These are phyloP conservation scores for Ogataea minuta DNA, from an alignment of 805 yeast genomes.

Conservation along the genomic window DNA sequence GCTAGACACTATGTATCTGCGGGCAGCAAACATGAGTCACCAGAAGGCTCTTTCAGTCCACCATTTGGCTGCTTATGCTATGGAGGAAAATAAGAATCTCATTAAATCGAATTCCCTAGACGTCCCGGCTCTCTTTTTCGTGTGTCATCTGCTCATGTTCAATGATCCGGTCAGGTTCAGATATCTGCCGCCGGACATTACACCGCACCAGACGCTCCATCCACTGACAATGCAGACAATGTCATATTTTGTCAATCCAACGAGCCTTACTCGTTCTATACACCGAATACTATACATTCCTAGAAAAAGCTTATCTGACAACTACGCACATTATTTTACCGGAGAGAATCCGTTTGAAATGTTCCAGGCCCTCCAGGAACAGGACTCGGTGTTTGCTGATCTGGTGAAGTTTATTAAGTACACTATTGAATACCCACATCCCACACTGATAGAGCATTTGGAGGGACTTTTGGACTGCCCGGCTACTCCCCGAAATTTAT, in stretches of 20 bases:
- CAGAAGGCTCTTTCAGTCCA: constrained; percentile 9
- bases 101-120: constrained; percentile 11
- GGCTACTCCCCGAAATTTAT: constrained; percentile 16
- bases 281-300: constrained; percentile 18
- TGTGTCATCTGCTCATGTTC: constrained; percentile 23
- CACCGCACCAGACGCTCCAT: constrained; percentile 17
- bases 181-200: constrained; percentile 13
- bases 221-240: constrained; percentile 22
- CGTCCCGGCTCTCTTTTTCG: constrained; percentile 15
- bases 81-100: constrained; percentile 2
- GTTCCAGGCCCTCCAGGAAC: constrained; percentile 13
- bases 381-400: constrained; percentile 19
- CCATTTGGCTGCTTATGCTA: constrained; percentile 7
- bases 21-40: constrained; percentile 1
- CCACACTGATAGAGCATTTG: constrained; percentile 18
- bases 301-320: constrained; percentile 8
- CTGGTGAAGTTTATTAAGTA: constrained; percentile 30
- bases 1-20: constrained; percentile 4
- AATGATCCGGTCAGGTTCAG: constrained; percentile 31
- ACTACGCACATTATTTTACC: constrained; percentile 19
- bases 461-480: constrained; percentile 14
- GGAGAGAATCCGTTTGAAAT: constrained; percentile 17
- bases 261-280: constrained; percentile 21
- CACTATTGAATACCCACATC: constrained; percentile 34
- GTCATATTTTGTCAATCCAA: constrained; percentile 25